Evolutionary conservation across 2,329 filamentous ascomycete genomes (phyloP).

Genomic region (Arthrobotrys musiformis): DNA sequence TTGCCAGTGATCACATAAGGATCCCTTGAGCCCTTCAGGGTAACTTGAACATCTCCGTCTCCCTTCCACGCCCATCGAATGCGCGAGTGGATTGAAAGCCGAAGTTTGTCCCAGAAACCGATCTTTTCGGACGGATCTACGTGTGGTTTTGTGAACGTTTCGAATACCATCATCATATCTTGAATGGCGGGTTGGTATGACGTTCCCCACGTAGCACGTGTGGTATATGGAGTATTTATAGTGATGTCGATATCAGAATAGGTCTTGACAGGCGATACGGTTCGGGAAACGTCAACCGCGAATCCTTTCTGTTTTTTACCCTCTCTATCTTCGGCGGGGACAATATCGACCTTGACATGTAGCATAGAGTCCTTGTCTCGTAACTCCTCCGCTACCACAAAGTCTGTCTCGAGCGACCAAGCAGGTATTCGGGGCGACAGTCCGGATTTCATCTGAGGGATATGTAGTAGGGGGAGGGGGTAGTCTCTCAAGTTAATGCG

Average conservation of each 20-base stretch:
- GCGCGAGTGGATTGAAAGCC: conserved; percentile 91
- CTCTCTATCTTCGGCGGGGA: conserved; percentile 74
- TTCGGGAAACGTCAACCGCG: conserved; percentile 85
- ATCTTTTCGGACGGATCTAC: conserved; percentile 92
- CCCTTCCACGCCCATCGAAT: conserved; percentile 85
- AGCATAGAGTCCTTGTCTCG: conserved; percentile 82
- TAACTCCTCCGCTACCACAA: conserved; percentile 95
- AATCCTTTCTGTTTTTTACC: conserved; percentile 73
- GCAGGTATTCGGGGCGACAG: conserved; percentile 84
- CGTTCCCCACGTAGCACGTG: conserved; percentile 94
- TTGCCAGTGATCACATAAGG: conserved; percentile 93
- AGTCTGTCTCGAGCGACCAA: conserved; percentile 85
- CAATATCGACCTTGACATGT: conserved; percentile 82
- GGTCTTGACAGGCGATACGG: conserved; percentile 93
- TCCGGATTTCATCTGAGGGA: conserved; percentile 80
- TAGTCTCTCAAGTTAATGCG: conserved; percentile 90
- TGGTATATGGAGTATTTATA: conserved; percentile 91
- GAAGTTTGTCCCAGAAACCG: conserved; percentile 98
- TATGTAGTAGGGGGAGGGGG: conserved; percentile 88
- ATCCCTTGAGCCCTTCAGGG: conserved; percentile 89
- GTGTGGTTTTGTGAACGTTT: conserved; percentile 95
- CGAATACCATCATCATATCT: conserved; percentile 99
- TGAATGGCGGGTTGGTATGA: conserved; percentile 98
- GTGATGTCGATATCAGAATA: conserved; percentile 92
- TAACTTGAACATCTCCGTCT: conserved; percentile 92